Evolutionary conservation across 805 yeast species (phyloP).

Genomic region (Torulaspora indica): DNA sequence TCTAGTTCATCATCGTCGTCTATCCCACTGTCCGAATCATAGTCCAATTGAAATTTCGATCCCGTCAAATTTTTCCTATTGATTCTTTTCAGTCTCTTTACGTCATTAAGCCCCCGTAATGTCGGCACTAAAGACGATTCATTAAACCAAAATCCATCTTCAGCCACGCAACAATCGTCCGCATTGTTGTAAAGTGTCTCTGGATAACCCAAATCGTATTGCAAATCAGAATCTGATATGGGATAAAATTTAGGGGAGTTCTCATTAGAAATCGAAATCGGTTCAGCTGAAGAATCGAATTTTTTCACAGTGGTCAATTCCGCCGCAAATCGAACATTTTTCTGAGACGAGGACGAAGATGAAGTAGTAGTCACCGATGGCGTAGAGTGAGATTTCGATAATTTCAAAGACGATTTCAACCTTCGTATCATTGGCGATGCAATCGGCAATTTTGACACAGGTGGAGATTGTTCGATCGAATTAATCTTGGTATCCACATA

Average conservation of each 20-base stretch:
- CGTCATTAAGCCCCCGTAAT: conserved; percentile 8
- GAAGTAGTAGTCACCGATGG: conserved; percentile 15
- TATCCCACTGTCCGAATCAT: conserved; percentile 20
- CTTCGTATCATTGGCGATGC: conserved; percentile 9
- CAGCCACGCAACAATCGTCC: conserved; percentile 7
- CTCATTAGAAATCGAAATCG: conserved; percentile 57
- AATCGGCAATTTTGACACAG: not conserved
- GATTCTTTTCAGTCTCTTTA: not conserved
- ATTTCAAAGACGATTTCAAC: conserved; percentile 29
- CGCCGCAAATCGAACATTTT: conserved; percentile 61
- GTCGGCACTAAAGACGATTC: conserved; percentile 11
- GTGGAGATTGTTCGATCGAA: not conserved
- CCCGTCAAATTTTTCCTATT: not conserved
- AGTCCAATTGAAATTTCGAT: conserved; percentile 17
- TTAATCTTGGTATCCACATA: no score
- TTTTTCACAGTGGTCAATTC: conserved; percentile 58
- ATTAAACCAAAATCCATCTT: conserved; percentile 22
- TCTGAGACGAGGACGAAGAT: conserved; percentile 34
- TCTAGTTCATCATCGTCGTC: conserved; percentile 15
- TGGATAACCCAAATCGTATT: conserved; percentile 2
- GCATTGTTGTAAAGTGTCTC: conserved; percentile 8
- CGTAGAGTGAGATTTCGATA: conserved; percentile 13
- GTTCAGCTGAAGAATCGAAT: conserved; percentile 57
- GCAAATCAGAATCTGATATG: conserved; percentile 12
- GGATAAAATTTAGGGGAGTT: conserved; percentile 39